Evolutionary conservation across 495 filamentous ascomycete genomes (phyloP).

Genomic region (Amphirosellinia nigrospora): DNA sequence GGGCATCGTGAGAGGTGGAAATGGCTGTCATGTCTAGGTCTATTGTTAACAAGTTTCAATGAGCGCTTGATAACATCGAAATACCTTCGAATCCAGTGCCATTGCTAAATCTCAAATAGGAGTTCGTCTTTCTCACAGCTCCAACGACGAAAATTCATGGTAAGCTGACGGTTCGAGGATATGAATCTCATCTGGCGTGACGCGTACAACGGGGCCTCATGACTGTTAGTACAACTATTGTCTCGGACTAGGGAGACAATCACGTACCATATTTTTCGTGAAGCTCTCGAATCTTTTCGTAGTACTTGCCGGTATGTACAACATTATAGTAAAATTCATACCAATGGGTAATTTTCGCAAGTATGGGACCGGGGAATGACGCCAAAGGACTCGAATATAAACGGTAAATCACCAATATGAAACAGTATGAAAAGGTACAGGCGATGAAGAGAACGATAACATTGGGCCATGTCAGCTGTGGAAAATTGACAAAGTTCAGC

Average conservation of each 20-base stretch:
- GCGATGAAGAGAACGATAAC: neutral
- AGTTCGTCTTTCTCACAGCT: conserved; percentile 9
- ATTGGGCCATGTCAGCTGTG: neutral
- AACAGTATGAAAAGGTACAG: neutral
- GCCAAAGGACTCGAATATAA: conserved; percentile 57
- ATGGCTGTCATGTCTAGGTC: conserved; percentile 2
- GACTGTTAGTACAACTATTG: neutral
- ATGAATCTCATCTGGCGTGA: conserved; percentile 50
- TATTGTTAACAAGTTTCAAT: neutral
- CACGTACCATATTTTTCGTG: conserved; percentile 25
- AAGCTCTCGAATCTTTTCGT: conserved; percentile 24
- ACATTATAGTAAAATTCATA: conserved; percentile 50
- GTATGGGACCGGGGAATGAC: conserved; percentile 55
- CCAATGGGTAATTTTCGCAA: conserved; percentile 54
- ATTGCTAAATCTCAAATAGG: neutral
- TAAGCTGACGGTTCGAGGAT: conserved; percentile 48
- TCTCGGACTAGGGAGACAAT: neutral
- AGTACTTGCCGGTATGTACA: conserved; percentile 28
- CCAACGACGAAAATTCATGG: conserved; percentile 42
- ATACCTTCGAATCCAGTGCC: conserved; percentile 17
- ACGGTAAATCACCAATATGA: conserved; percentile 45
- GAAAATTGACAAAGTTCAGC: neutral
- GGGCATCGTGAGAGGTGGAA: neutral
- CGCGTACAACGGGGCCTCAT: conserved; percentile 46
- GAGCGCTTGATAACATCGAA: neutral